These are phyloP conservation scores for Penicillium carneum DNA, from an alignment of 2,329 filamentous ascomycete genomes.

Conservation along the genomic window DNA sequence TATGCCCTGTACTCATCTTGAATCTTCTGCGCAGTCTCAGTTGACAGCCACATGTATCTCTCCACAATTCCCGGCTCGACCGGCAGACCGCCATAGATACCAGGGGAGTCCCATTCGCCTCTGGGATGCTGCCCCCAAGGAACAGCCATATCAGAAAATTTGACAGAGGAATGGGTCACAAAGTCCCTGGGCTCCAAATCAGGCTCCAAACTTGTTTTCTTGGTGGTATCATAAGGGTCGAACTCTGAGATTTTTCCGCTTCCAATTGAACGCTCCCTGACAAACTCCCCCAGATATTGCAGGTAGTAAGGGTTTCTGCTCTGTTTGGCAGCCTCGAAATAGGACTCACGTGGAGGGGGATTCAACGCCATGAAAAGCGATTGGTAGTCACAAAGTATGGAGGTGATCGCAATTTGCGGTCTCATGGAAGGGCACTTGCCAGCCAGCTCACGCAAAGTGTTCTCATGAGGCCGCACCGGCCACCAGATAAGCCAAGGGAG, in stretches of 20 bases:
- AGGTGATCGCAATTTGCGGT: slow-evolving; percentile 23
- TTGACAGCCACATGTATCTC: slow-evolving; percentile 23
- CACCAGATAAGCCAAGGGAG: slow-evolving; percentile 30
- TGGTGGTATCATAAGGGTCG: neutral
- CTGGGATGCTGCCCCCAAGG: slow-evolving; percentile 12
- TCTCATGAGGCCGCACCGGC: slow-evolving; percentile 13
- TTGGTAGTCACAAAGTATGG: slow-evolving; percentile 22
- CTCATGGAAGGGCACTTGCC: slow-evolving; percentile 24
- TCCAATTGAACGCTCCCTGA: slow-evolving; percentile 5
- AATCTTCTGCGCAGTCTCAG: slow-evolving; percentile 8
- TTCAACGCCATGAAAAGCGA: slow-evolving; percentile 10
- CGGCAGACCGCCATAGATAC: slow-evolving; percentile 18
- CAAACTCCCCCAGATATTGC: slow-evolving; percentile 19
- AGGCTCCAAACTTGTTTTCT: slow-evolving; percentile 11
- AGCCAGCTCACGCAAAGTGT: slow-evolving; percentile 17
- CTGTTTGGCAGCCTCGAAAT: slow-evolving; percentile 21
- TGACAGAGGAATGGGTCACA: slow-evolving; percentile 4
- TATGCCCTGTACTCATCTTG: neutral
- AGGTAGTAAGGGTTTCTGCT: slow-evolving; percentile 27
- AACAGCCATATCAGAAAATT: neutral
- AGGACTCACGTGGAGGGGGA: slow-evolving; percentile 9
- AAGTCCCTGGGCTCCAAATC: slow-evolving; percentile 21
- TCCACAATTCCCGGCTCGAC: slow-evolving; percentile 15
- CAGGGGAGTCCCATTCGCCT: slow-evolving; percentile 10
- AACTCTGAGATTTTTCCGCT: neutral